Percentiles rank a stretch among this genome's conserved stretches.
phyloP scores from a whole-genome alignment of 768 basidiomycete species.

The Vararia minispora region DNA sequence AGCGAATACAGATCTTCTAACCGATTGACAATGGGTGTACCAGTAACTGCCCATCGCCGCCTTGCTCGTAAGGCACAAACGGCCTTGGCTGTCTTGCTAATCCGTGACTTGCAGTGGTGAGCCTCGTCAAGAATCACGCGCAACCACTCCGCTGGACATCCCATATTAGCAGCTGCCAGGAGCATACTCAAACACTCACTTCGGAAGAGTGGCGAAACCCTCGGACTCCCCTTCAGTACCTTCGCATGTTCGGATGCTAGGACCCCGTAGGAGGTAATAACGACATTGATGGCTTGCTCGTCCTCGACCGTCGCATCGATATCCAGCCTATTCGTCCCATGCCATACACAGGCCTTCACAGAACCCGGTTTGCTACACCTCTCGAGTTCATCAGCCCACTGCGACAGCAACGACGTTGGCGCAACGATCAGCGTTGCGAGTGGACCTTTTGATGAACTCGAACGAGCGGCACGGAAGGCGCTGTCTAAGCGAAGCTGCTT shows the following conservation, averaged over 20 bases:
- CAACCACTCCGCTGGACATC: slow-evolving; percentile 58
- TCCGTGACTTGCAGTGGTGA: slow-evolving; percentile 86
- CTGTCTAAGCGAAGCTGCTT: slow-evolving; percentile 55
- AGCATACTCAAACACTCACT: slow-evolving; percentile 29
- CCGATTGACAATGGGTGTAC: slow-evolving; percentile 93
- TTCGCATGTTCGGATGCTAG: slow-evolving; percentile 82
- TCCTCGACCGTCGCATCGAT: slow-evolving; percentile 47
- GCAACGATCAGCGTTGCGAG: slow-evolving; percentile 84
- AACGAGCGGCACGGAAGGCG: slow-evolving; percentile 42
- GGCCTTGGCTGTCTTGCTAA: slow-evolving; percentile 79
- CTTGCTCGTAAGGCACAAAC: slow-evolving; percentile 75
- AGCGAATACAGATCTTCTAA: slow-evolving; percentile 88
- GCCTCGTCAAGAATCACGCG: slow-evolving; percentile 87
- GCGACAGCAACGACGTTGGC: slow-evolving; percentile 81
- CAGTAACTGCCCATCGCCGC: slow-evolving; percentile 86
- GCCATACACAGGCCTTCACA: slow-evolving; percentile 66
- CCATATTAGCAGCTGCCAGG: not conserved
- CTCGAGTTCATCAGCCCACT: slow-evolving; percentile 90
- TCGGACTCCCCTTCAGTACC: slow-evolving; percentile 36
- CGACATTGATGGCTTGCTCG: slow-evolving; percentile 58
- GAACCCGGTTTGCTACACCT: slow-evolving; percentile 68
- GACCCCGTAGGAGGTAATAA: slow-evolving; percentile 89
- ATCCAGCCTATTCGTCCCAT: slow-evolving; percentile 77
- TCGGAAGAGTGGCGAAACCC: slow-evolving; percentile 57
- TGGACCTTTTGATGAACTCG: slow-evolving; percentile 20